Evolutionary conservation across 805 yeast genomes (phyloP), one percentile per base, ranked within the genome.

Genomic region (Middelhovenomyces tepae): DNA sequence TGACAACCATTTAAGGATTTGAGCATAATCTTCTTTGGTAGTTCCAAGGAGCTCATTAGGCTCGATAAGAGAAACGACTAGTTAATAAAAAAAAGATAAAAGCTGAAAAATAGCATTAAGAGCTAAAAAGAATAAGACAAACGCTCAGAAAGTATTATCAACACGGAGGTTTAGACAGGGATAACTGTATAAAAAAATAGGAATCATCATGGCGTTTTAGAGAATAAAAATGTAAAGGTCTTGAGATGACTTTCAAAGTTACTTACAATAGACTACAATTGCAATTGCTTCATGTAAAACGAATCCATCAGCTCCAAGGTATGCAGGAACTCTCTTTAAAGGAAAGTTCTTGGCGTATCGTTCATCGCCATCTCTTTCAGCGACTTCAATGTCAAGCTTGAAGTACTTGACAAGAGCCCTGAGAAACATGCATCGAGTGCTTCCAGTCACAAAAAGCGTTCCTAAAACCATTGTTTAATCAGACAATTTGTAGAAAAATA

Each of bases 41-140:
- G 73, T 70, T 51, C 95, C 96, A 45, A 74, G 63, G 44, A 79
- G n/a, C n/a, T n/a, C n/a, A n/a, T n/a, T n/a, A n/a, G n/a, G n/a
- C n/a, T n/a, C n/a, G n/a, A n/a, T n/a, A n/a, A n/a, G n/a, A n/a
- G n/a, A n/a, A n/a, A n/a, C n/a, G n/a, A n/a, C n/a, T n/a, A n/a
- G n/a, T n/a, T n/a, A n/a, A n/a, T n/a, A n/a, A n/a, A n/a, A n/a
- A n/a, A n/a, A n/a, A n/a, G n/a, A n/a, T n/a, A n/a, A n/a, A n/a
- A n/a, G n/a, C n/a, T n/a, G n/a, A n/a, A n/a, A n/a, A n/a, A n/a
- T n/a, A n/a, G n/a, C n/a, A n/a, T n/a, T n/a, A n/a, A n/a, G n/a
- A n/a, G n/a, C n/a, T n/a, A n/a, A n/a, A n/a, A n/a, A n/a, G n/a
- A n/a, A n/a, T n/a, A n/a, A n/a, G n/a, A n/a, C n/a, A n/a, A n/a